phyloP scores from a whole-genome alignment of 306 rosid genomes.

The Lagenaria siceraria region DNA sequence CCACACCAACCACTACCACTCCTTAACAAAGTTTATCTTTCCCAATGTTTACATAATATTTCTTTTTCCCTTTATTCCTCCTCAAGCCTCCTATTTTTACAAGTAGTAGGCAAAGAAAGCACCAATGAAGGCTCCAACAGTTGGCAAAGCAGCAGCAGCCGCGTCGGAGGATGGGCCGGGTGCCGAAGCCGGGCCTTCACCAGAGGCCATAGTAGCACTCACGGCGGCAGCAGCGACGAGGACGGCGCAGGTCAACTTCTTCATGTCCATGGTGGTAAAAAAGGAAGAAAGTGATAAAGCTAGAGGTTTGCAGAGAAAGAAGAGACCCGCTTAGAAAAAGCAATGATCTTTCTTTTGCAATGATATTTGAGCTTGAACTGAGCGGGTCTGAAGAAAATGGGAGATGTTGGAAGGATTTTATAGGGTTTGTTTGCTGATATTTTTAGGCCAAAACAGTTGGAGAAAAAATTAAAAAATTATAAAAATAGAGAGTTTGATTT shows the following conservation, averaged over 20 bases:
- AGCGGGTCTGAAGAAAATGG: background rate
- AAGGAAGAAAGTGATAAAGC: background rate
- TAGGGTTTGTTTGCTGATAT: background rate
- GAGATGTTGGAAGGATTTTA: background rate
- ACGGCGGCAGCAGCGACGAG: slow-evolving; percentile 28
- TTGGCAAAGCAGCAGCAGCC: slow-evolving; percentile 11
- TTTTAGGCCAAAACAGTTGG: background rate
- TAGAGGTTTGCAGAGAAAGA: background rate
- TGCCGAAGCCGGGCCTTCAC: slow-evolving; percentile 18
- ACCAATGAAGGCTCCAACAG: slow-evolving; percentile 32
- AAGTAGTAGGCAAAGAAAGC: slow-evolving; percentile 32
- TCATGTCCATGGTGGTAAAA: background rate
- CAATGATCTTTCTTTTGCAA: background rate
- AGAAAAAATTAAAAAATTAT: too few species aligned
- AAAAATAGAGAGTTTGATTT: background rate
- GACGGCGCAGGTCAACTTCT: slow-evolving; percentile 15
- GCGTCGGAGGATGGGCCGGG: slow-evolving; percentile 20
- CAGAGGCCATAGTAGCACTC: slow-evolving; percentile 20
- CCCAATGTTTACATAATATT: too few species aligned
- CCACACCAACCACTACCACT: too few species aligned
- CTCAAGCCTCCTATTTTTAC: background rate
- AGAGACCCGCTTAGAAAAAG: background rate
- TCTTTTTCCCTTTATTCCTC: too few species aligned
- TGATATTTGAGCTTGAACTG: background rate
- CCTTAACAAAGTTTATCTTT: too few species aligned